Evolutionary conservation across 1,284 basidiomycete genomes (phyloP).

Genomic region (Ceratobasidium sp.): DNA sequence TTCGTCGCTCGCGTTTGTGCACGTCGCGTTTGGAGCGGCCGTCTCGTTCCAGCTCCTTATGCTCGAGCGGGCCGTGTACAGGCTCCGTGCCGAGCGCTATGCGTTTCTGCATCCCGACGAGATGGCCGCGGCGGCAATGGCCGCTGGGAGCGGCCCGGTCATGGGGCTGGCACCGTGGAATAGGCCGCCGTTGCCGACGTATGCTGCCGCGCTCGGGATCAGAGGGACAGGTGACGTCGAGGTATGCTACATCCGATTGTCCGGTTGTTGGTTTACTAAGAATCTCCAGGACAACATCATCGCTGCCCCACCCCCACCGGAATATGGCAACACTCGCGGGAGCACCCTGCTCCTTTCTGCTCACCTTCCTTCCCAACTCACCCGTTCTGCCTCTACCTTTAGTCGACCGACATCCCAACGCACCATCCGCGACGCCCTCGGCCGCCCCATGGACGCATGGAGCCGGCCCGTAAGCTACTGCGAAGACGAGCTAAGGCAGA

Average conservation of each 20-base stretch:
- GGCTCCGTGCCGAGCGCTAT: constrained; percentile 72
- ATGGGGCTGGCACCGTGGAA: constrained; percentile 74
- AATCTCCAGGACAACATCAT: constrained; percentile 51
- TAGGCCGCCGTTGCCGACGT: constrained; percentile 73
- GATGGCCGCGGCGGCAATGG: constrained; percentile 43
- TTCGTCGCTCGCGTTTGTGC: constrained; percentile 56
- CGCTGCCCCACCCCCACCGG: constrained; percentile 72
- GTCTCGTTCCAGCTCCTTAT: constrained; percentile 63
- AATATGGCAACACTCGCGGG: constrained; percentile 75
- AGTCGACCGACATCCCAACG: constrained; percentile 51
- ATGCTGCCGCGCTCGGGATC: constrained; percentile 73
- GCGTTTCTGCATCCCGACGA: constrained; percentile 63
- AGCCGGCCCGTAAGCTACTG: constrained; percentile 55
- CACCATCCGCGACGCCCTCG: constrained; percentile 56
- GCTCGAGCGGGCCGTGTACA: constrained; percentile 70
- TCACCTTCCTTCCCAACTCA: constrained; percentile 42
- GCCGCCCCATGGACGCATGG: constrained; percentile 65
- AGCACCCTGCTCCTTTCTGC: constrained; percentile 69
- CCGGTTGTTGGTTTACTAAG: background rate
- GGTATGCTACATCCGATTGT: constrained; percentile 60
- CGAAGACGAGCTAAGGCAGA: constrained; percentile 66
- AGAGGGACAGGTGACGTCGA: constrained; percentile 81
- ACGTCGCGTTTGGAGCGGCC: constrained; percentile 53
- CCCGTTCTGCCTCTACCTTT: constrained; percentile 49
- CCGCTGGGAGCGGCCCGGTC: constrained; percentile 50